A percentile compares a stretch with the other conserved stretches of the same genome.
These are phyloP conservation scores for Colletotrichum tanaceti DNA, from an alignment of 2,329 filamentous ascomycete genomes.

Conservation along the genomic window DNA sequence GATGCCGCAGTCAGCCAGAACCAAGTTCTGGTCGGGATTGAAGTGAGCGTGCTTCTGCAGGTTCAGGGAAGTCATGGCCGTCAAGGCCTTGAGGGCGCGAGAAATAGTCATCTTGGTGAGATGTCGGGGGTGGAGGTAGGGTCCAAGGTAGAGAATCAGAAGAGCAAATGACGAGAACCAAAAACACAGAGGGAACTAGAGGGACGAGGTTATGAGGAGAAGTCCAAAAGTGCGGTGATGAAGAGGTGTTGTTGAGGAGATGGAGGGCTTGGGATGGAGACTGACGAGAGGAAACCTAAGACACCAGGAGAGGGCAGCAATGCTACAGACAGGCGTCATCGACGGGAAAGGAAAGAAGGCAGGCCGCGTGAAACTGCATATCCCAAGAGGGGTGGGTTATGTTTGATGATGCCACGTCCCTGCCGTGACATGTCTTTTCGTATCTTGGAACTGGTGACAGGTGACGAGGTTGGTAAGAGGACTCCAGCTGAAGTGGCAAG, in stretches of 20 bases:
- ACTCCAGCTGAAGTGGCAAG: neutral
- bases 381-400: neutral
- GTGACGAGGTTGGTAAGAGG: neutral
- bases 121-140: neutral
- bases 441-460: neutral
- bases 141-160: neutral
- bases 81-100: slow-evolving; percentile 21
- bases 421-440: neutral
- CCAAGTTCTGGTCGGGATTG: slow-evolving; percentile 51
- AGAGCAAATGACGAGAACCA: neutral
- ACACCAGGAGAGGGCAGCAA: no score
- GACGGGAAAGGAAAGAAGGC: neutral
- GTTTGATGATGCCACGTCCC: neutral
- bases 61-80: slow-evolving; percentile 30
- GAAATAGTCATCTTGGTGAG: slow-evolving; percentile 16
- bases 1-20: slow-evolving; percentile 57
- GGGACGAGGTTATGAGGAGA: neutral
- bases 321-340: neutral
- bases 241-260: neutral
- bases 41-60: slow-evolving; percentile 43
- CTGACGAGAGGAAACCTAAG: no score
- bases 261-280: neutral
- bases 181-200: neutral
- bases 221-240: slow-evolving; percentile 8
- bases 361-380: neutral